phyloP scores from a whole-genome alignment of 768 basidiomycete species.

The Termitomyces titanicus region DNA sequence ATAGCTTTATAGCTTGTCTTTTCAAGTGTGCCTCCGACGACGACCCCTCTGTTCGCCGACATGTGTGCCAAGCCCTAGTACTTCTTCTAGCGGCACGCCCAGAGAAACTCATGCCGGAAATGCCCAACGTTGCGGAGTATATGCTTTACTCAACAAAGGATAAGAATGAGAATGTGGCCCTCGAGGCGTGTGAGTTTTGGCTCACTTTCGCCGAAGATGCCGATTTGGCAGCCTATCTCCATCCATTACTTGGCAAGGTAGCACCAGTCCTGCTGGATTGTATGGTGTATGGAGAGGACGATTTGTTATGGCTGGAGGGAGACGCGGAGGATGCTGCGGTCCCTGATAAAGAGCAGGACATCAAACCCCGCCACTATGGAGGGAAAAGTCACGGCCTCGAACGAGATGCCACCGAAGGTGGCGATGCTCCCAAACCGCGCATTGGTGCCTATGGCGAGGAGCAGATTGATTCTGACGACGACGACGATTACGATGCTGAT shows the following conservation, averaged over 20 bases:
- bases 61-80: slow-evolving; percentile 95
- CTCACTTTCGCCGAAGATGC: slow-evolving; percentile 96
- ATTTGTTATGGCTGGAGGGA: slow-evolving; percentile 90
- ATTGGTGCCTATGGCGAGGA: slow-evolving; percentile 78
- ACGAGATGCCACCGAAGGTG: slow-evolving; percentile 49
- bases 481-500: slow-evolving; percentile 84
- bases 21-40: slow-evolving; percentile 96
- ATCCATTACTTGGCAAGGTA: slow-evolving; percentile 85
- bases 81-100: slow-evolving; percentile 89
- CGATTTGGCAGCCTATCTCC: slow-evolving; percentile 78
- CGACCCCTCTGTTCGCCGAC: slow-evolving; percentile 87
- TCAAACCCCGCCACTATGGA: slow-evolving; percentile 93
- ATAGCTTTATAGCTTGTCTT: slow-evolving; percentile 86
- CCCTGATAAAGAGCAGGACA: slow-evolving; percentile 92
- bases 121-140: slow-evolving; percentile 93
- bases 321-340: slow-evolving; percentile 87
- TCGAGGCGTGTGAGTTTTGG: slow-evolving; percentile 99
- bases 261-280: slow-evolving; percentile 94
- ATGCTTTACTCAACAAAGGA: slow-evolving; percentile 99
- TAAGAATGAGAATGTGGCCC: slow-evolving; percentile 92
- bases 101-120: slow-evolving; percentile 95
- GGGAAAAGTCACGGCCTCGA: slow-evolving; percentile 83
- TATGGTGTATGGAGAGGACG: slow-evolving; percentile 96
- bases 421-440: slow-evolving; percentile 34
- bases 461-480: slow-evolving; percentile 79